phyloP scores from a whole-genome alignment of 2,329 filamentous ascomycete genomes.

The Colletotrichum graminicola region DNA sequence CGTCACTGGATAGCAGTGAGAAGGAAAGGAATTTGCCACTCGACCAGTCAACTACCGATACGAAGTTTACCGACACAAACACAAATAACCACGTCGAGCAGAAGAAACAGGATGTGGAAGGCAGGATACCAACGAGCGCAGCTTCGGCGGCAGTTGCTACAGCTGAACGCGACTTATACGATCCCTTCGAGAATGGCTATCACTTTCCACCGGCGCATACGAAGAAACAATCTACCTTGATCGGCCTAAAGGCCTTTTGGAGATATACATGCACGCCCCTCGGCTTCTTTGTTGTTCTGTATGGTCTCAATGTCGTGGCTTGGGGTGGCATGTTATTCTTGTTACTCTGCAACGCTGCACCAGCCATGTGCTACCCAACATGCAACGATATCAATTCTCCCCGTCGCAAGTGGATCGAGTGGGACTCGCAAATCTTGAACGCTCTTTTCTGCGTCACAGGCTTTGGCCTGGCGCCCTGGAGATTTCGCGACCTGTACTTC shows the following conservation, averaged over 20 bases:
- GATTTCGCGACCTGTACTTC: conserved; percentile 83
- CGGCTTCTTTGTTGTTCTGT: conserved; percentile 82
- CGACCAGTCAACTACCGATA: conserved; percentile 21
- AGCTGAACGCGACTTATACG: conserved; percentile 32
- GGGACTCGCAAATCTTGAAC: conserved; percentile 85
- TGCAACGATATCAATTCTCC: conserved; percentile 82
- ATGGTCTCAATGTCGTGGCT: conserved; percentile 84
- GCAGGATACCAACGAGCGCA: conserved; percentile 30
- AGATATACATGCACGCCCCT: conserved; percentile 80
- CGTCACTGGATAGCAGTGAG: conserved; percentile 17
- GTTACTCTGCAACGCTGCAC: conserved; percentile 79
- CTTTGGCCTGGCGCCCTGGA: conserved; percentile 87
- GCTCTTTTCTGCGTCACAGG: conserved; percentile 88
- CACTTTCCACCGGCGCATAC: conserved; percentile 73
- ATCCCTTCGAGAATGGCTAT: conserved; percentile 67
- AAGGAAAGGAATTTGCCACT: conserved; percentile 24
- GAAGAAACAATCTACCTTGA: conserved; percentile 68
- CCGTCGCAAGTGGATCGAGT: conserved; percentile 87
- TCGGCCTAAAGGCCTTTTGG: conserved; percentile 73
- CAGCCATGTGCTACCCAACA: conserved; percentile 77
- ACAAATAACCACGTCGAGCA: not conserved
- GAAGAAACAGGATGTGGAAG: conserved; percentile 22
- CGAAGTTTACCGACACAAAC: conserved; percentile 22
- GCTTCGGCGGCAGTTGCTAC: conserved; percentile 29
- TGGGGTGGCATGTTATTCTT: conserved; percentile 95